phyloP scores from a whole-genome alignment of 169 alveolate genomes.

The Plasmodium knowlesi region DNA sequence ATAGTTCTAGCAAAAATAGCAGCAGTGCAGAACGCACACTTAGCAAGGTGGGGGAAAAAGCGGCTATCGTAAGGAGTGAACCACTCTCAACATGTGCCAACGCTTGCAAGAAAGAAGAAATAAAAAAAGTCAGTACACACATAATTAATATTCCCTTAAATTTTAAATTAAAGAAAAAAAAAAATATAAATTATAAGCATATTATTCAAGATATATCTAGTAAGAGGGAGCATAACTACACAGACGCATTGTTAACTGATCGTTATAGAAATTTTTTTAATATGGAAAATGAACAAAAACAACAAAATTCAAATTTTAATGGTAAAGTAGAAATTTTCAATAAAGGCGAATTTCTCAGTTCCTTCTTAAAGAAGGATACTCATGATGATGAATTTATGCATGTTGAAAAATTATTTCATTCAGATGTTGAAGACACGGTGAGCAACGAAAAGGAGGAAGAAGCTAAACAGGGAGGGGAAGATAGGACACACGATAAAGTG shows the following conservation, averaged over 20 bases:
- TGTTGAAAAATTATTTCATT: conserved; percentile 30
- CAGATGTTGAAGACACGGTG: conserved; percentile 1
- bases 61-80: not conserved
- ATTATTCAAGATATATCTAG: not conserved
- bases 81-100: not conserved
- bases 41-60: not conserved
- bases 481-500: not conserved
- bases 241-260: not conserved
- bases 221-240: not conserved
- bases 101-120: not conserved
- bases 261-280: not conserved
- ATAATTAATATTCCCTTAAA: conserved; percentile 34
- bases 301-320: not conserved
- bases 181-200: conserved; percentile 7
- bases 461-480: not conserved
- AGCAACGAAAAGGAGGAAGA: not conserved
- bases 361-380: conserved; percentile 14
- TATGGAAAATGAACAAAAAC: not conserved
- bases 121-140: not conserved
- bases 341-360: not conserved
- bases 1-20: not conserved
- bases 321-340: conserved; percentile 14
- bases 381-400: conserved; percentile 21
- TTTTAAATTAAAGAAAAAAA: conserved; percentile 37
- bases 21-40: not conserved